phyloP scores from a whole-genome alignment of 371 early-diverging fungal genomes.

The Actinomortierella wolfii region DNA sequence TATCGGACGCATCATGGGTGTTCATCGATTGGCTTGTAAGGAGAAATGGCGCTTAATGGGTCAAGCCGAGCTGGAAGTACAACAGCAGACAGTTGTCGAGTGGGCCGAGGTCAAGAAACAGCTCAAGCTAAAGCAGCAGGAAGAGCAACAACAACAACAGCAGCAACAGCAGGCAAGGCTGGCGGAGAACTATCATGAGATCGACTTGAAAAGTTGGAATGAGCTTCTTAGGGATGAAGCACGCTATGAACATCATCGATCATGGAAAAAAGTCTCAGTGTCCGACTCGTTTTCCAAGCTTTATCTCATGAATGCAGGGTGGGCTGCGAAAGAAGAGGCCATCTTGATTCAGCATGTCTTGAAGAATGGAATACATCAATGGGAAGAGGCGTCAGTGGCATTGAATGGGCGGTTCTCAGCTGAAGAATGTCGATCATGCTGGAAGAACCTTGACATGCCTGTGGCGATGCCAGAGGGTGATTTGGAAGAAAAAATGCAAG shows the following conservation, averaged over 20 bases:
- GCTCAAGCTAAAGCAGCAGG: not conserved
- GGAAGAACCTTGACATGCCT: slow-evolving; percentile 38
- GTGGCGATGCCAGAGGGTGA: slow-evolving; percentile 2
- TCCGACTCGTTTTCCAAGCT: slow-evolving; percentile 11
- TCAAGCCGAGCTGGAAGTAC: not conserved
- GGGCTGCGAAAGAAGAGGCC: slow-evolving; percentile 35
- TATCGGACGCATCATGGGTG: slow-evolving; percentile 18
- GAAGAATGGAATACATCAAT: slow-evolving; percentile 18
- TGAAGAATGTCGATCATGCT: slow-evolving; percentile 22
- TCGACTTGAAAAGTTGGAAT: slow-evolving; percentile 22
- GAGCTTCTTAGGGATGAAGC: slow-evolving; percentile 10
- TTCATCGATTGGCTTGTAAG: slow-evolving; percentile 32
- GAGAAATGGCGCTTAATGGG: slow-evolving; percentile 25
- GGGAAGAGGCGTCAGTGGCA: slow-evolving; percentile 6
- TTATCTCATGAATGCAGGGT: slow-evolving; percentile 28
- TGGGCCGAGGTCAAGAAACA: not conserved
- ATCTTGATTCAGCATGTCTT: slow-evolving; percentile 31
- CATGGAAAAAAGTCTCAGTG: slow-evolving; percentile 13
- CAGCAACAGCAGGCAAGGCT: slow-evolving; percentile 4
- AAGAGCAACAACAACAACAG: not conserved
- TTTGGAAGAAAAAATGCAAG: too few species aligned
- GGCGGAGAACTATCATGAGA: not conserved
- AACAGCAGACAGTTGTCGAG: too few species aligned
- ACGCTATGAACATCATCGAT: slow-evolving; percentile 13
- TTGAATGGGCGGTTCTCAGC: slow-evolving; percentile 13